Conservation (phyloP, 306 rosid species). For the Malus sylvestris region DNA sequence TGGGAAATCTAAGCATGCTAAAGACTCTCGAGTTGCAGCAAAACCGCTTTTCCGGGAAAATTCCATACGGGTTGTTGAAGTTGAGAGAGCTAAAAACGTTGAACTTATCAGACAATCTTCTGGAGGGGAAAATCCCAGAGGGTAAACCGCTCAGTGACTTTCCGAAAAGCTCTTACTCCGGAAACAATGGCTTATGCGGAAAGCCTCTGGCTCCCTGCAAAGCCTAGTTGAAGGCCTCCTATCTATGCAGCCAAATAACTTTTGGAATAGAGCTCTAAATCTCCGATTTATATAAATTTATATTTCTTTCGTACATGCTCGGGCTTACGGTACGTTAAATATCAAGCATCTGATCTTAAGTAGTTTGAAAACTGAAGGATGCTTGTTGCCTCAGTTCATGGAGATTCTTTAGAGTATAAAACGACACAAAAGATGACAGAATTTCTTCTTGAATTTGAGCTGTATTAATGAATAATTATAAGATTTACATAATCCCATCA, state of each 20-base stretch:
- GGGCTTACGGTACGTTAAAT: too few species aligned
- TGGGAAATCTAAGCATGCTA: slow-evolving; percentile 39
- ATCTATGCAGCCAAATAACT: neutral
- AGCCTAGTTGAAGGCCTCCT: neutral
- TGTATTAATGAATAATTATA: slow-evolving; percentile 21
- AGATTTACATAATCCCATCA: slow-evolving; percentile 19
- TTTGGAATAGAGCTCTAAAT: too few species aligned
- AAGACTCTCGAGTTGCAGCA: slow-evolving; percentile 53
- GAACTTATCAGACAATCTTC: slow-evolving; percentile 50
- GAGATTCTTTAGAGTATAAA: neutral
- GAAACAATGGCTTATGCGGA: slow-evolving; percentile 65
- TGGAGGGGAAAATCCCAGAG: slow-evolving; percentile 65
- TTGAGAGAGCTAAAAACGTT: slow-evolving; percentile 40
- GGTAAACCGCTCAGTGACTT: slow-evolving; percentile 55
- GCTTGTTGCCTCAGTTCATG: slow-evolving; percentile 15
- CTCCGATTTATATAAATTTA: too few species aligned
- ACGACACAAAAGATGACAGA: slow-evolving; percentile 1
- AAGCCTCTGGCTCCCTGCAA: slow-evolving; percentile 66
- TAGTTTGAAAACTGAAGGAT: neutral
- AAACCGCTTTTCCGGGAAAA: slow-evolving; percentile 48
- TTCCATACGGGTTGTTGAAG: slow-evolving; percentile 51
- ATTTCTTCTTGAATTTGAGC: slow-evolving; percentile 19
- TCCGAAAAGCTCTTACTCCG: slow-evolving; percentile 46
- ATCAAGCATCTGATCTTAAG: neutral
- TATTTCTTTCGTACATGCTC: neutral